phyloP scores from a whole-genome alignment of 2,329 filamentous ascomycete genomes.

The Trichoderma arundinaceum region DNA sequence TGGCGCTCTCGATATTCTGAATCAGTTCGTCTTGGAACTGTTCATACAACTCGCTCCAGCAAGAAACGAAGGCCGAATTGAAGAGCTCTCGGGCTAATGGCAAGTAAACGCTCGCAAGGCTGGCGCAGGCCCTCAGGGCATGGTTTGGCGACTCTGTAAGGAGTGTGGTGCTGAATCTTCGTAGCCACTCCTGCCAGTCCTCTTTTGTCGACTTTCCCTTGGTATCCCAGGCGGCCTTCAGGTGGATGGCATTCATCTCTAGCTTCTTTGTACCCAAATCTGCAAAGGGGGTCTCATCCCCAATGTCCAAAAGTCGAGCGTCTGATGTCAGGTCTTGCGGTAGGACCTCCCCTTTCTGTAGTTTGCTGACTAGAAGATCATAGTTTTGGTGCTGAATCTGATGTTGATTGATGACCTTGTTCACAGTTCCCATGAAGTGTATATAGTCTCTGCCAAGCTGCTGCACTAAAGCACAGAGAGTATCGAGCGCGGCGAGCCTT shows the following conservation, averaged over 20 bases:
- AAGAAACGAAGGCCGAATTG: conserved; percentile 98
- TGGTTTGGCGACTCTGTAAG: conserved; percentile 96
- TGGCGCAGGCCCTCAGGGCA: conserved; percentile 89
- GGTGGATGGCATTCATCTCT: conserved; percentile 95
- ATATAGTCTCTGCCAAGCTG: conserved; percentile 95
- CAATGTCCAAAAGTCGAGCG: conserved; percentile 75
- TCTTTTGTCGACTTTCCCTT: conserved; percentile 96
- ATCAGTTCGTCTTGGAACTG: conserved; percentile 97
- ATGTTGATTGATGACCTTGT: conserved; percentile 79
- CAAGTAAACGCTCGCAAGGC: conserved; percentile 86
- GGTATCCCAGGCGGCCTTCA: conserved; percentile 97
- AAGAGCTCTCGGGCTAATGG: conserved; percentile 92
- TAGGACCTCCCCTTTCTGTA: conserved; percentile 93
- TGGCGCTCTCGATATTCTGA: conserved; percentile 90
- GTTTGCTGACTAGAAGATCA: conserved; percentile 86
- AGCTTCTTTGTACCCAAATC: conserved; percentile 92
- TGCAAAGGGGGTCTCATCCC: conserved; percentile 79
- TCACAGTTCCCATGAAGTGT: conserved; percentile 91
- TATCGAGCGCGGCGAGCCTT: conserved; percentile 85
- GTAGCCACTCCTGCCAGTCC: conserved; percentile 99
- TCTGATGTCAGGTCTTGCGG: conserved; percentile 93
- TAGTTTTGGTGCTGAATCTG: conserved; percentile 91
- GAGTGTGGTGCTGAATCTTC: conserved; percentile 92
- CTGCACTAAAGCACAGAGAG: conserved; percentile 91
- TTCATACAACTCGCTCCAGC: conserved; percentile 97